Conservation (phyloP, 176 grass and related monocot genomes). For the barley (Hordeum vulgare) region MorexV3_pseudomolecules_assembly NC_058518.1:277764177-277764676, state of each 20-base stretch:
- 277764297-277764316: conserved; percentile 10
- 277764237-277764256: not conserved
- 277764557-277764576: not conserved
- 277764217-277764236: not conserved
- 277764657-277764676: not conserved
- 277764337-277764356: not conserved
- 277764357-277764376: not conserved
- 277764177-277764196: not conserved
- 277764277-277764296: not conserved
- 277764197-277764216: not conserved
- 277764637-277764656: not conserved
- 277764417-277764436: not conserved
- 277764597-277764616: not conserved
- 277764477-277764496: conserved; percentile 3
- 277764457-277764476: not conserved
- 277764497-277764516: conserved; percentile 1
- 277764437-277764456: not conserved
- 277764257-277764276: conserved; percentile 8
- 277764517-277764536: not conserved
- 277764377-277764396: not conserved
- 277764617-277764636: not conserved
- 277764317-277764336: not conserved
- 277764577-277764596: not conserved
- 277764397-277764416: not conserved
- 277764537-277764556: not conserved